phyloP scores from a whole-genome alignment of 2,329 filamentous ascomycete genomes.

The Claviceps lovelessii region DNA sequence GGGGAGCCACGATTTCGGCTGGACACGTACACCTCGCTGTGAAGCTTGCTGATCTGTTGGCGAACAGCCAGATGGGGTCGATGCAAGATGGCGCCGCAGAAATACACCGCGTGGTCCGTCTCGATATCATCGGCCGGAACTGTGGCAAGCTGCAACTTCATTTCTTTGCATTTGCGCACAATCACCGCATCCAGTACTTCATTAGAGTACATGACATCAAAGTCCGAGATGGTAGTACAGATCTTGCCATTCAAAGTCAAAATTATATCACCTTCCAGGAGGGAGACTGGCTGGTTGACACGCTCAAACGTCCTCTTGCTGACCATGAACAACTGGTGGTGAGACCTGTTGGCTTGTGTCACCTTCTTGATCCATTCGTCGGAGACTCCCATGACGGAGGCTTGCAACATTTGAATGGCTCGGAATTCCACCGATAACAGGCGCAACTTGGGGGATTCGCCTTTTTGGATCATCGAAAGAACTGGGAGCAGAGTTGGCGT shows the following conservation, averaged over 20 bases:
- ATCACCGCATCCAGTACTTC: constrained; percentile 71
- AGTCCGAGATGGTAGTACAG: constrained; percentile 81
- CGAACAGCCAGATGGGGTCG: constrained; percentile 89
- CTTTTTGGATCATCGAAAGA: constrained; percentile 71
- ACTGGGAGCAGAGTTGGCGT: constrained; percentile 81
- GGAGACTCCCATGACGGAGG: constrained; percentile 89
- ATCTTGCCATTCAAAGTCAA: constrained; percentile 82
- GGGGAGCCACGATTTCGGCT: constrained; percentile 72
- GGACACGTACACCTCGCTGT: constrained; percentile 92
- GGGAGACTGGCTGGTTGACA: constrained; percentile 32
- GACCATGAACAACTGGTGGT: constrained; percentile 97
- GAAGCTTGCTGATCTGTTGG: constrained; percentile 92
- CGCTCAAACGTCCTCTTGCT: constrained; percentile 68
- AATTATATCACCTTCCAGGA: constrained; percentile 85
- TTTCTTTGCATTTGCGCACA: constrained; percentile 69
- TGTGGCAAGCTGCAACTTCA: constrained; percentile 64
- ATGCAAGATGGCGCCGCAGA: constrained; percentile 89
- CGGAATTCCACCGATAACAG: constrained; percentile 92
- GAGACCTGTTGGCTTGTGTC: constrained; percentile 72
- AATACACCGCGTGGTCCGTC: constrained; percentile 80
- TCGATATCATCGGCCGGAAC: constrained; percentile 82
- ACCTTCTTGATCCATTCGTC: constrained; percentile 94
- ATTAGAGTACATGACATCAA: constrained; percentile 93
- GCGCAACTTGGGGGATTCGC: constrained; percentile 63
- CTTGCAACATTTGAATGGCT: constrained; percentile 92